These are phyloP conservation scores for Alternaria angustiovoidea DNA, from an alignment of 2,329 filamentous ascomycete species.

Conservation along the genomic window DNA sequence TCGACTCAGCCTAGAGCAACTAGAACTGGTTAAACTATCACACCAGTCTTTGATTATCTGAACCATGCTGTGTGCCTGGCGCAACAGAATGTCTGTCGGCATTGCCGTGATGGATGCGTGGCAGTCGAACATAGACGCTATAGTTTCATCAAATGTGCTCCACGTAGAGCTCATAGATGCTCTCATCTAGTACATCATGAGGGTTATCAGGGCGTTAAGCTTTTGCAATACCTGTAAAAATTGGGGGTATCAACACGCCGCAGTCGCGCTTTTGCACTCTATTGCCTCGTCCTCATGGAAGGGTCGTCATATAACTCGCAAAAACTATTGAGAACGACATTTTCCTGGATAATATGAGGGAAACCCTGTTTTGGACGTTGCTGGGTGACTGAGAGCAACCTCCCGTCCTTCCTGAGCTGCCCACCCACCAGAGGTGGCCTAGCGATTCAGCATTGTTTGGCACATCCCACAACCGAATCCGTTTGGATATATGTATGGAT, in stretches of 20 bases:
- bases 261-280: neutral
- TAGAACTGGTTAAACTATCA: neutral
- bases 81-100: neutral
- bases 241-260: neutral
- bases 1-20: neutral
- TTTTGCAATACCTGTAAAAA: neutral
- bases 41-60: neutral
- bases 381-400: neutral
- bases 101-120: neutral
- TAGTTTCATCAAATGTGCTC: neutral
- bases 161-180: neutral
- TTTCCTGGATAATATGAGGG: neutral
- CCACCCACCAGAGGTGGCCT: neutral
- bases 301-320: neutral
- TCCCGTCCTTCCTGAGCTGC: no score
- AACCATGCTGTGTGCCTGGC: neutral
- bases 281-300: neutral
- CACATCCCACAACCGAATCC: neutral
- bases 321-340: neutral
- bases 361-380: fast-evolving
- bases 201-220: neutral
- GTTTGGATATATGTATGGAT: neutral
- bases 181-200: neutral
- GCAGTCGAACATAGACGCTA: neutral
- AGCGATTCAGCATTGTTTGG: neutral